Evolutionary conservation across 1,284 basidiomycete species (phyloP).

Genomic region (Tylopilus sp.): DNA sequence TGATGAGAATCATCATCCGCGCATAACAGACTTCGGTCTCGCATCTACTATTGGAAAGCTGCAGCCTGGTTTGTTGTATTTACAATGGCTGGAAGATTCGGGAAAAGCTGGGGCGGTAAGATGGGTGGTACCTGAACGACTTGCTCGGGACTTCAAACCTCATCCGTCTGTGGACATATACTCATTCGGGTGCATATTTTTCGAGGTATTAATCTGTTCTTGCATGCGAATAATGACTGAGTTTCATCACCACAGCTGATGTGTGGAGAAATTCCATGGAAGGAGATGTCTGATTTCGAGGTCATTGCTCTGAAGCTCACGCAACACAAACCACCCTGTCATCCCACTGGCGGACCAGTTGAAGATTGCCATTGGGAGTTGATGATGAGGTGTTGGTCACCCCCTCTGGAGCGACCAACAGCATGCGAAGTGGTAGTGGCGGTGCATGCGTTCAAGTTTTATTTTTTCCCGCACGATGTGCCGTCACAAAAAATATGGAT

Average conservation of each 20-base stretch:
- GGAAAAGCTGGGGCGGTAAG: conserved; percentile 6
- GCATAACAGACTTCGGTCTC: conserved; percentile 18
- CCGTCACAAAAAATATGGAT: too few relatives aligned
- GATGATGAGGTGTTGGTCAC: conserved; percentile 16
- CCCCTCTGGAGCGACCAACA: conserved; percentile 3
- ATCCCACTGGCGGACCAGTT: background rate
- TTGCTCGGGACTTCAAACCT: background rate
- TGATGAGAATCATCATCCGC: conserved; percentile 7
- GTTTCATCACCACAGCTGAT: conserved; percentile 3
- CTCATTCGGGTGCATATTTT: conserved; percentile 18
- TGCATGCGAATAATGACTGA: background rate
- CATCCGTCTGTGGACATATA: conserved; percentile 15
- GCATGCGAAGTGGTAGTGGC: background rate
- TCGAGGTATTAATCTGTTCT: conserved; percentile 9
- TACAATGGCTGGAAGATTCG: conserved; percentile 13
- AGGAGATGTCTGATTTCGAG: conserved; percentile 1
- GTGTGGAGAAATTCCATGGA: background rate
- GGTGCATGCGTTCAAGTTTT: background rate
- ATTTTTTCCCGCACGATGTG: too few relatives aligned
- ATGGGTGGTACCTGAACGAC: conserved; percentile 5
- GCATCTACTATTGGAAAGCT: conserved; percentile 3
- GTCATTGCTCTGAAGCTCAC: conserved; percentile 12
- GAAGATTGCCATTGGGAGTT: background rate
- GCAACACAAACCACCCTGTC: background rate
- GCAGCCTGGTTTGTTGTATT: conserved; percentile 13